phyloP scores from a whole-genome alignment of 768 basidiomycete genomes.

The Neoboletus subvelutipes region DNA sequence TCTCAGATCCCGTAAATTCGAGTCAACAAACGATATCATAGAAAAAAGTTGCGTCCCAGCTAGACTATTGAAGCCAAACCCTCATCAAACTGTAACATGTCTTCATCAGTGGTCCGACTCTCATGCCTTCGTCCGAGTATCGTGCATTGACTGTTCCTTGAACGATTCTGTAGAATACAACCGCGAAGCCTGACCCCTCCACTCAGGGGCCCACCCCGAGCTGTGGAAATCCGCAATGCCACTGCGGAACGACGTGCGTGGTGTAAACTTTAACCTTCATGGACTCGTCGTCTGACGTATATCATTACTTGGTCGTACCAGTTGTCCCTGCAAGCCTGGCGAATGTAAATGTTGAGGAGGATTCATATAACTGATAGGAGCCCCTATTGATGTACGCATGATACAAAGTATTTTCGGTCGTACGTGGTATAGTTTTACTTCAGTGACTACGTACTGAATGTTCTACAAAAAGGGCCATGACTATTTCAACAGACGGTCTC shows the following conservation, averaged over 20 bases:
- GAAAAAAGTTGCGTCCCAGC: background rate
- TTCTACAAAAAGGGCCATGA: too few species aligned
- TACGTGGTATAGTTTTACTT: too few species aligned
- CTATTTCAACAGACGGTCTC: too few species aligned
- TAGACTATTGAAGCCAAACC: background rate
- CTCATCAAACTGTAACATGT: constrained; percentile 1
- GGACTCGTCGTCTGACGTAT: background rate
- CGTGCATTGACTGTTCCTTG: background rate
- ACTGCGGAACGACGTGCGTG: constrained; percentile 19
- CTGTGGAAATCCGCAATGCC: constrained; percentile 21
- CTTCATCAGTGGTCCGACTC: constrained; percentile 9
- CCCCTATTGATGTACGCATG: background rate
- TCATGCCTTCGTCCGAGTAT: background rate
- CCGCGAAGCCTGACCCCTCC: background rate
- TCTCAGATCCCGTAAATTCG: background rate
- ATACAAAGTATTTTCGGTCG: too few species aligned
- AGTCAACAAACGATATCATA: background rate
- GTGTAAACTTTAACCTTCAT: too few species aligned
- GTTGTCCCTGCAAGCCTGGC: constrained; percentile 15
- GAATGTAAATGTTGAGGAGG: constrained; percentile 15
- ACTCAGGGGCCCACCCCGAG: constrained; percentile 7
- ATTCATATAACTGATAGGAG: background rate
- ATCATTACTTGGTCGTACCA: background rate
- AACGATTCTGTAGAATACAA: background rate
- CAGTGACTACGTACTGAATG: too few species aligned